These are phyloP conservation scores for Ramicandelaber brevisporus DNA, from an alignment of 192 early-diverging fungal genomes.

Conservation along the genomic window DNA sequence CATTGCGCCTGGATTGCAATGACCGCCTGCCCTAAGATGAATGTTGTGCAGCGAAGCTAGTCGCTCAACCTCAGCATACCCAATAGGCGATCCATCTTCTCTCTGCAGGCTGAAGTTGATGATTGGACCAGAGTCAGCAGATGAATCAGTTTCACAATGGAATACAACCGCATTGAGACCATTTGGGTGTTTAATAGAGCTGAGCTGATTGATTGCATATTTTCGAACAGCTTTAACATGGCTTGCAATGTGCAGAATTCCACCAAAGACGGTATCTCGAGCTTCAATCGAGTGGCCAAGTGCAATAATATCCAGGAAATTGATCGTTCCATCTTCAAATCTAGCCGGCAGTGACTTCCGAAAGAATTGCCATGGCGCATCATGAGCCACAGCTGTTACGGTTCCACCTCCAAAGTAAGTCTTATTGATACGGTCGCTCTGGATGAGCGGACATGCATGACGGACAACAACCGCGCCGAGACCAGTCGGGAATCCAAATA, in stretches of 20 bases:
- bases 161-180: slow-evolving; percentile 20
- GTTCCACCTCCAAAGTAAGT: slow-evolving; percentile 63
- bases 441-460: slow-evolving; percentile 15
- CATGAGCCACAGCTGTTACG: slow-evolving; percentile 25
- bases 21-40: slow-evolving; percentile 40
- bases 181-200: slow-evolving; percentile 20
- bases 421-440: slow-evolving; percentile 18
- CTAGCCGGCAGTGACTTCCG: slow-evolving; percentile 15
- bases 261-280: slow-evolving; percentile 13
- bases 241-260: slow-evolving; percentile 10
- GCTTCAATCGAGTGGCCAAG: slow-evolving; percentile 39
- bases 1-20: slow-evolving; percentile 61
- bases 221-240: slow-evolving; percentile 22
- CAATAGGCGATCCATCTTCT: slow-evolving; percentile 24
- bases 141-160: too few relatives aligned
- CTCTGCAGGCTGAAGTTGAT: slow-evolving; percentile 40
- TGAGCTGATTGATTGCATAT: slow-evolving; percentile 15
- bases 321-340: slow-evolving; percentile 56
- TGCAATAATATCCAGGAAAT: slow-evolving; percentile 45
- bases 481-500: slow-evolving; percentile 69
- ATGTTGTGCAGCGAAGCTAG: slow-evolving; percentile 38
- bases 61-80: slow-evolving; percentile 32
- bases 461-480: slow-evolving; percentile 48
- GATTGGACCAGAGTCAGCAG: slow-evolving; percentile 24
- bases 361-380: slow-evolving; percentile 26